These are phyloP conservation scores for Perkinsus chesapeaki DNA, from an alignment of 169 alveolate species.

Conservation along the genomic window DNA sequence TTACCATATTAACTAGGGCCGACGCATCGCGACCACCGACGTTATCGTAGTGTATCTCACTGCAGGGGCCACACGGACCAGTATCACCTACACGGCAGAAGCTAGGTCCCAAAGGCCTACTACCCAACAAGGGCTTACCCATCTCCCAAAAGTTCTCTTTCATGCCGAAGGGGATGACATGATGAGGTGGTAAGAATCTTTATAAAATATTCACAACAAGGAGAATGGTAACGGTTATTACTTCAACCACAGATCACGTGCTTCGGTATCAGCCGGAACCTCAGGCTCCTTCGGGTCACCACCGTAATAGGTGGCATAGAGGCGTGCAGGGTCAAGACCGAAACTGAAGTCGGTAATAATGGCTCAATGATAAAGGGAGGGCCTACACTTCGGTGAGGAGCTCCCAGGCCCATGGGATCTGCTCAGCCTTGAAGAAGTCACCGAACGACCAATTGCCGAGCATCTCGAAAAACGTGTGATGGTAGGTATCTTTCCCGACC, in stretches of 20 bases:
- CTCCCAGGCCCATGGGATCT: constrained; percentile 85
- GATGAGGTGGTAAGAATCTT: neutral
- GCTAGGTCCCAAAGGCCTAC: too few species aligned
- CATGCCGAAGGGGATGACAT: constrained; percentile 67
- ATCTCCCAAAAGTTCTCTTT: constrained; percentile 93
- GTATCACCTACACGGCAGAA: too few species aligned
- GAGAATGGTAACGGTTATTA: constrained; percentile 18
- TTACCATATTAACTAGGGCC: constrained; percentile 59
- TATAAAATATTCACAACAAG: neutral
- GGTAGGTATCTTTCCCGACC: constrained; percentile 90
- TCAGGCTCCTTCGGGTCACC: constrained; percentile 80
- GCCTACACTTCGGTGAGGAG: constrained; percentile 71
- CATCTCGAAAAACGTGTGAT: constrained; percentile 92
- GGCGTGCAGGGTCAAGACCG: constrained; percentile 21
- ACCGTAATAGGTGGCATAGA: constrained; percentile 87
- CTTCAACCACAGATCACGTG: constrained; percentile 72
- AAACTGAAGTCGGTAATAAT: neutral
- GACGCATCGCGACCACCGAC: constrained; percentile 82
- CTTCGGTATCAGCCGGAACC: constrained; percentile 74
- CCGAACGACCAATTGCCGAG: constrained; percentile 94
- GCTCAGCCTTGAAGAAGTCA: constrained; percentile 84
- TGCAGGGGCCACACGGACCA: constrained; percentile 94
- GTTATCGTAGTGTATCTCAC: constrained; percentile 87
- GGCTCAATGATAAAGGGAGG: neutral
- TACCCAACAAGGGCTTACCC: too few species aligned